Evolutionary conservation across 345 rosid genomes (phyloP), one percentile per base, ranked within the genome.

Genomic region (Diplotaxis tenuifolia): DNA sequence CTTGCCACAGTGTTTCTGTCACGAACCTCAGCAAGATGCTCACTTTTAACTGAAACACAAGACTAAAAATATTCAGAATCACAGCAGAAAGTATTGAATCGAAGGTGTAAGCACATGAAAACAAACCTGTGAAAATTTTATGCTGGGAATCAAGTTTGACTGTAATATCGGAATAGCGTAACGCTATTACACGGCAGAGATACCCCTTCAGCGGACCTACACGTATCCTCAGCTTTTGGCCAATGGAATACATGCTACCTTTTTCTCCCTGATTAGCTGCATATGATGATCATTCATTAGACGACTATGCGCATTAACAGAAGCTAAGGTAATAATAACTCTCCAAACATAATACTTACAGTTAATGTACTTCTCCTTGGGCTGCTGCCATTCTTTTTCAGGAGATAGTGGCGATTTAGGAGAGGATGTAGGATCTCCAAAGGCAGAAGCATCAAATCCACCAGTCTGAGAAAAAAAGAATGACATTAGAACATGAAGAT

Each of bases 191-290:
- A 70, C 94, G 92, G 67, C 99, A 95, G 59, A 88, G 85, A 71
- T 91, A 90, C 47, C 99, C 99, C 83, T 95, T 95, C 77, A 89
- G 75, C 67, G 99, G 97, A 54, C 97, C 97, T 53, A 92, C 86
- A 65, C 88, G 83, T 55, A 95, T 92, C 80, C 99, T 87, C 84
- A 92, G 85, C 58, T 90, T 87, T 82, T 95, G 99, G 47, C 99
- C 97, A 62, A 95, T 56, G 29, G 92, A 75, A 80, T 85, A 95
- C 79, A 80, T 74, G 45, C 90, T 88, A 58, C 85, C 91, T 75
- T 68, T 86, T 31, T 86, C 93, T 34, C 95, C 88, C 57, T 73
- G 81, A 69, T 83, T 89, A 81, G 86, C 99, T 95, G 84, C 86
- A 80, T 73, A 62, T 36, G 70, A 79, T 38, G 12, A 66, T 31